Percentiles rank a stretch among this genome's conserved stretches.
phyloP scores from a whole-genome alignment of 805 yeast genomes.

The Sugiyamaella floridensis region DNA sequence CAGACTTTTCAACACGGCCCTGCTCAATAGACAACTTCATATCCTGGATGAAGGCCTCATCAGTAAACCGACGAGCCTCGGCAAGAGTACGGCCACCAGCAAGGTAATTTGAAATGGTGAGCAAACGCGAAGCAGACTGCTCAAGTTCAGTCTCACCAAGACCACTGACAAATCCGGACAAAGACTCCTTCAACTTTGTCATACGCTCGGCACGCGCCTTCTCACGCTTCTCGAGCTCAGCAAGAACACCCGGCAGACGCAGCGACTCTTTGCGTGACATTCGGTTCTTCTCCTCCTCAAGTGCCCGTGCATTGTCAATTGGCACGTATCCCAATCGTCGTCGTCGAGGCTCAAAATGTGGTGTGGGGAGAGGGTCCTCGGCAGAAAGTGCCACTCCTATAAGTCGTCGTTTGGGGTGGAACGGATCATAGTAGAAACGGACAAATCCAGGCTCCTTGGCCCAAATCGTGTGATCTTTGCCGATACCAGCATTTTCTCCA shows the following conservation, averaged over 20 bases:
- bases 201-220: slow-evolving; percentile 31
- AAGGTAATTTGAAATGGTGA: slow-evolving; percentile 46
- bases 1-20: slow-evolving; percentile 26
- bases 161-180: slow-evolving; percentile 26
- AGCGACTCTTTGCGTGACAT: slow-evolving; percentile 63
- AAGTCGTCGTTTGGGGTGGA: slow-evolving; percentile 87
- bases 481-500: slow-evolving; percentile 79
- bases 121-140: slow-evolving; percentile 47
- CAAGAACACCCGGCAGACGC: slow-evolving; percentile 46
- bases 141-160: slow-evolving; percentile 29
- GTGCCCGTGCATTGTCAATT: slow-evolving; percentile 43
- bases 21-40: slow-evolving; percentile 30
- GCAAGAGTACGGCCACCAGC: slow-evolving; percentile 50
- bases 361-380: slow-evolving; percentile 66
- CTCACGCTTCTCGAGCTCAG: slow-evolving; percentile 37
- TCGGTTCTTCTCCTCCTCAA: slow-evolving; percentile 51
- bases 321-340: slow-evolving; percentile 74
- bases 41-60: slow-evolving; percentile 40
- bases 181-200: slow-evolving; percentile 28
- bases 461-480: slow-evolving; percentile 87
- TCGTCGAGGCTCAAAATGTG: slow-evolving; percentile 82
- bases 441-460: slow-evolving; percentile 93
- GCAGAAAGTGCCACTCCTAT: slow-evolving; percentile 76
- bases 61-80: slow-evolving; percentile 56
- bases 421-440: slow-evolving; percentile 86